A percentile compares a stretch with the other conserved stretches of the same genome.
These are phyloP conservation scores for Pichia kudriavzevii DNA, from an alignment of 1,139 yeast species.

Conservation along the genomic window DNA sequence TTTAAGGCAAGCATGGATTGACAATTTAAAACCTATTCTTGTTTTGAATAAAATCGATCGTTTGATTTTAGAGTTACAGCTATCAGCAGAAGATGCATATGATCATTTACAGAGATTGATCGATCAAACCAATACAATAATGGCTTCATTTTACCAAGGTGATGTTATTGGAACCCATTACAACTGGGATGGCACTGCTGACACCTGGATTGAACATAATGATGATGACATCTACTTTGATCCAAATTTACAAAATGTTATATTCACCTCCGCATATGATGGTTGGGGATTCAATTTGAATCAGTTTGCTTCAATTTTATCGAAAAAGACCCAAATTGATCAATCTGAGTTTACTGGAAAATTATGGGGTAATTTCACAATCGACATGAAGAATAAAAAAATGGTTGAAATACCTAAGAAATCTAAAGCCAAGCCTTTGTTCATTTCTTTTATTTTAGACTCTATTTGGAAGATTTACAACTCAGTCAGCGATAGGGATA, in stretches of 20 bases:
- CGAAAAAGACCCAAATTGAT: slow-evolving; percentile 77
- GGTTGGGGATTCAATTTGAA: slow-evolving; percentile 97
- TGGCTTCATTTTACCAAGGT: slow-evolving; percentile 90
- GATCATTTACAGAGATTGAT: slow-evolving; percentile 67
- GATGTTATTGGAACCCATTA: slow-evolving; percentile 89
- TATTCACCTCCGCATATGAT: slow-evolving; percentile 90
- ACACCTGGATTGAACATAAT: slow-evolving; percentile 64
- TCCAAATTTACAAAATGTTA: slow-evolving; percentile 85
- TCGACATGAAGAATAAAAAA: slow-evolving; percentile 85
- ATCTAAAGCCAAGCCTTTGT: slow-evolving; percentile 62
- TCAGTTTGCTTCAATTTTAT: slow-evolving; percentile 83
- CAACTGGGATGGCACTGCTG: slow-evolving; percentile 44
- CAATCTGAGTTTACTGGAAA: slow-evolving; percentile 73
- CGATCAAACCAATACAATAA: slow-evolving; percentile 91
- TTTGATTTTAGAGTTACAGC: slow-evolving; percentile 69
- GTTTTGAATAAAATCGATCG: slow-evolving; percentile 94
- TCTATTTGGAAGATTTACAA: slow-evolving; percentile 91
- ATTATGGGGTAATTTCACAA: slow-evolving; percentile 92
- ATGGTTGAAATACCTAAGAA: slow-evolving; percentile 54
- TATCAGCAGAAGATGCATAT: slow-evolving; percentile 82
- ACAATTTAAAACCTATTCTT: slow-evolving; percentile 76
- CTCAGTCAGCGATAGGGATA: slow-evolving; percentile 57
- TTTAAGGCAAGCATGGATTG: slow-evolving; percentile 92
- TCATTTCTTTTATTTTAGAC: slow-evolving; percentile 81
- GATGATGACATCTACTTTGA: slow-evolving; percentile 84